Evolutionary conservation across 75 land plant species (phyloP), one percentile per base, ranked within the genome.

Genomic region (Picea glauca): DNA sequence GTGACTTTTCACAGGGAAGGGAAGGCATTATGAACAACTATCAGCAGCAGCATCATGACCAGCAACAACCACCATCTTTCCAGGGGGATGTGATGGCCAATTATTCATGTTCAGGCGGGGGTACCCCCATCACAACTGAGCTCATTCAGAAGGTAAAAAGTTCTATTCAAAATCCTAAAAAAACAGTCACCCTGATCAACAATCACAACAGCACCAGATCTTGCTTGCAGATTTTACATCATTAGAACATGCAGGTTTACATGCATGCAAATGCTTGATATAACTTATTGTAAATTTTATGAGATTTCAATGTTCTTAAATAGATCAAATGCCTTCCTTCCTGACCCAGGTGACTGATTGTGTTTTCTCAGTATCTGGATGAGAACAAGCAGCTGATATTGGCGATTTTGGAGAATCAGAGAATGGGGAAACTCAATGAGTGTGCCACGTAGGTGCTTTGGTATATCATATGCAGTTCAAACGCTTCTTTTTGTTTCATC

Each of bases 371-470:
- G 91, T 87, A 82, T 50, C 78, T 89, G 82, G 91, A 89, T 33
- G 91, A 89, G 58, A 89, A 89, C 83, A 89, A 85, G 78, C 79
- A 81, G 62, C 78, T 87, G 65, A 89, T 89, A 59, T 60, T 89
- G 72, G 90, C 84, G 31, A 89, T 89, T 70, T 61, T 86, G 38
- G 84, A 86, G 30, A 83, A 77, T 78, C 87, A 86, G 66, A 80
- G 77, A 23, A 11, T 64, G 20, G 84, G 84, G 14, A 83, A 74
- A 56, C 31, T 86, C 3, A 80, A 68, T 50, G 87, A 86, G 59
- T 85, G 90, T 78, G 91, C 91, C 7, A 80, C 75, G 91, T 89
- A 82, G 32, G 89, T 74, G 21, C 11, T 43, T 20, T 40, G 56
- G 56, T 11, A 11, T 9, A 18, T 68, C 46, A 38, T 68, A 50